A percentile compares a stretch with the other conserved stretches of the same genome.
phyloP scores from a whole-genome alignment of 257 asterid species.

The Scutellaria galericulata region DNA sequence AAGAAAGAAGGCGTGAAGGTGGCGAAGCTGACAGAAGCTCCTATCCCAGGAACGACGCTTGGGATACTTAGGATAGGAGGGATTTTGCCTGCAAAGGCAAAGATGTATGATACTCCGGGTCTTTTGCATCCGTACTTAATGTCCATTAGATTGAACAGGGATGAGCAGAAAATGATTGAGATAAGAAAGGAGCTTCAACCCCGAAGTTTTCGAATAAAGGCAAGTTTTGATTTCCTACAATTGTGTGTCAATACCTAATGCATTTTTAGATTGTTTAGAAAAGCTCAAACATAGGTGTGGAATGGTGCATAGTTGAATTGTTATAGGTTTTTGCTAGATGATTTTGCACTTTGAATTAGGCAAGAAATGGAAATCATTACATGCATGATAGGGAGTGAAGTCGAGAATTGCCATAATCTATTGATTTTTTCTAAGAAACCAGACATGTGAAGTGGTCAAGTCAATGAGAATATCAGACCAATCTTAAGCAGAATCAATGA shows the following conservation, averaged over 20 bases:
- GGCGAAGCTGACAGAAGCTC: constrained; percentile 88
- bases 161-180: constrained; percentile 93
- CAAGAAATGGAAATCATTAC: background rate
- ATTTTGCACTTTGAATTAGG: constrained; percentile 23
- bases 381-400: background rate
- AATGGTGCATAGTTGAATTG: background rate
- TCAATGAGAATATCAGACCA: background rate
- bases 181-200: constrained; percentile 94
- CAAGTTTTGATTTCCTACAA: constrained; percentile 41
- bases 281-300: constrained; percentile 9
- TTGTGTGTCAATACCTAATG: background rate
- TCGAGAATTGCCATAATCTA: background rate
- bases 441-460: background rate
- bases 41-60: constrained; percentile 93
- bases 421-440: background rate
- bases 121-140: constrained; percentile 85
- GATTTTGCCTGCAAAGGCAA: constrained; percentile 90
- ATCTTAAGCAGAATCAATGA: background rate
- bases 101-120: constrained; percentile 97
- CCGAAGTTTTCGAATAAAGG: constrained; percentile 84
- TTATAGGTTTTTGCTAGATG: constrained; percentile 10
- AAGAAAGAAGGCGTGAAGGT: constrained; percentile 79
- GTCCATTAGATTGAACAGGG: constrained; percentile 84
- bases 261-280: constrained; percentile 13
- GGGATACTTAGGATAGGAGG: constrained; percentile 94